These are phyloP conservation scores for Zygotorulaspora mrakii DNA, from an alignment of 1,139 yeast species.

Conservation along the genomic window DNA sequence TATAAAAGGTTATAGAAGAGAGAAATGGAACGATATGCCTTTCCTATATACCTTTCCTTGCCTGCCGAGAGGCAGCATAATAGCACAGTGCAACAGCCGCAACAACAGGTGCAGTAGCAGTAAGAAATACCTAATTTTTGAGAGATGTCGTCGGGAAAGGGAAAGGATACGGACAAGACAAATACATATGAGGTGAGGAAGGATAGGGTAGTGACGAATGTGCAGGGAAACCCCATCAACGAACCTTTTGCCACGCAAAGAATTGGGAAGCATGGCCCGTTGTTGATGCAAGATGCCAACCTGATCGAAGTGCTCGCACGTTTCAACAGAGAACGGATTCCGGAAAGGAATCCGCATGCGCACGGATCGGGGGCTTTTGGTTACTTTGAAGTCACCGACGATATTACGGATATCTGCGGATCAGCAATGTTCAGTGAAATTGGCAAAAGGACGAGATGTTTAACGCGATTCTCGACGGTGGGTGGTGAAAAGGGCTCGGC, in stretches of 20 bases:
- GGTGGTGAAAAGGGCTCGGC: conserved; percentile 59
- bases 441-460: conserved; percentile 48
- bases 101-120: too few species aligned
- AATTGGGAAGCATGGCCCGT: conserved; percentile 53
- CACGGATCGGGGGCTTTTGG: conserved; percentile 65
- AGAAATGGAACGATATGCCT: too few species aligned
- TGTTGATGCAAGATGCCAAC: conserved; percentile 54
- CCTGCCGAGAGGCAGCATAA: too few species aligned
- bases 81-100: too few species aligned
- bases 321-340: conserved; percentile 58
- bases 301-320: conserved; percentile 56
- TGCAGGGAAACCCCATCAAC: conserved; percentile 66
- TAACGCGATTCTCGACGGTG: conserved; percentile 56
- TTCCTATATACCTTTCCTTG: too few species aligned
- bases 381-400: conserved; percentile 56
- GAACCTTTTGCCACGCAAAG: conserved; percentile 65
- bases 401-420: conserved; percentile 49
- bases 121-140: too few species aligned
- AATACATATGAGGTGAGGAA: conserved; percentile 30
- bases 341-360: conserved; percentile 64
- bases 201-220: conserved; percentile 46
- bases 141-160: conserved; percentile 4
- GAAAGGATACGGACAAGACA: conserved; percentile 18
- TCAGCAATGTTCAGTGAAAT: conserved; percentile 47
- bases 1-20: neutral